These are phyloP conservation scores for Catunica adiposa DNA, from an alignment of 2,329 filamentous ascomycete genomes.

Conservation along the genomic window DNA sequence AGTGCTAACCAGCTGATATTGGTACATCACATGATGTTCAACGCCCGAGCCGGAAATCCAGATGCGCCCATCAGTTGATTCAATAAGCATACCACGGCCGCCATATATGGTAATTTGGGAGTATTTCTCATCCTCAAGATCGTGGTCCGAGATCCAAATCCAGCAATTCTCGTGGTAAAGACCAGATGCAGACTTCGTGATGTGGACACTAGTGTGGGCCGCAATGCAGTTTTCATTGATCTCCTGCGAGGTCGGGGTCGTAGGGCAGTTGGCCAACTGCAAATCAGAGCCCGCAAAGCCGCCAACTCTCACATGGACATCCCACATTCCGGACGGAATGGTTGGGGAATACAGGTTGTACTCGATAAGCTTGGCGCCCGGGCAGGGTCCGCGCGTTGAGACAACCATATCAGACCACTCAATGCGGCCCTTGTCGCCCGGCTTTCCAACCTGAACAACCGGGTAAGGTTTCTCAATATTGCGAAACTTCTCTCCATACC, in stretches of 20 bases:
- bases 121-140: constrained; percentile 33
- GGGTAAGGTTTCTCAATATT: constrained; percentile 42
- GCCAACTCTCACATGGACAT: constrained; percentile 60
- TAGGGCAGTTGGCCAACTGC: constrained; percentile 49
- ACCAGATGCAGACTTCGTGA: constrained; percentile 24
- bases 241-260: constrained; percentile 23
- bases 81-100: constrained; percentile 34
- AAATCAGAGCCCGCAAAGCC: constrained; percentile 54
- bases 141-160: constrained; percentile 36
- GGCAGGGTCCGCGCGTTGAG: constrained; percentile 47
- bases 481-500: constrained; percentile 38
- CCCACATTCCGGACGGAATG: constrained; percentile 46
- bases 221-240: constrained; percentile 24
- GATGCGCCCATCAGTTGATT: constrained; percentile 23
- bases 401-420: constrained; percentile 61
- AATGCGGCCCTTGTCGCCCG: constrained; percentile 46
- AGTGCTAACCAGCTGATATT: constrained; percentile 48
- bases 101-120: constrained; percentile 35
- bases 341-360: constrained; percentile 46
- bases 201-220: constrained; percentile 28
- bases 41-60: constrained; percentile 50
- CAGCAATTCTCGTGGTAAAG: constrained; percentile 30
- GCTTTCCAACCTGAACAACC: constrained; percentile 47
- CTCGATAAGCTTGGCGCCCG: constrained; percentile 54
- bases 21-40: constrained; percentile 51